Conservation (phyloP, 768 basidiomycete genomes). For the Xerocomus brunneocitrinus region DNA sequence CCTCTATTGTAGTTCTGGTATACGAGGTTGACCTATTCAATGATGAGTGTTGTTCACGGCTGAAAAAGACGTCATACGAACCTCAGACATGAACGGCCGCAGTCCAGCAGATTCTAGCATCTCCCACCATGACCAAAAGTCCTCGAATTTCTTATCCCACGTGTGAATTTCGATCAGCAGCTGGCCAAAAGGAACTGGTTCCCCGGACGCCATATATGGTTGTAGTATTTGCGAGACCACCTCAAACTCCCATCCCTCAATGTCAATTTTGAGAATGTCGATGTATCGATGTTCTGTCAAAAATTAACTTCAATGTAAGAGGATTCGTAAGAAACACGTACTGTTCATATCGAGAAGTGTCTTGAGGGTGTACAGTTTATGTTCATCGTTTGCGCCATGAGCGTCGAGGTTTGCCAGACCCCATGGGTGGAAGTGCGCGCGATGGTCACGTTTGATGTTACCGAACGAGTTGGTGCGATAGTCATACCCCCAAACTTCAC, state of each 20-base stretch:
- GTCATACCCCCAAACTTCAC: conserved; percentile 63
- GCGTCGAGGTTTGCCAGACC: conserved; percentile 38
- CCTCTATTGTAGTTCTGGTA: conserved; percentile 54
- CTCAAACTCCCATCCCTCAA: conserved; percentile 47
- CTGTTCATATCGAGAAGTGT: conserved; percentile 43
- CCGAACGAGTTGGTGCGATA: conserved; percentile 35
- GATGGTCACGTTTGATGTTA: conserved; percentile 30
- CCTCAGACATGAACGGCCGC: conserved; percentile 45
- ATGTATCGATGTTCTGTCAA: conserved; percentile 33
- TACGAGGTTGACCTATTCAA: conserved; percentile 48
- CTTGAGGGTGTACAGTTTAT: conserved; percentile 43
- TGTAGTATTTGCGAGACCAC: conserved; percentile 38
- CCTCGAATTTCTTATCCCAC: conserved; percentile 33
- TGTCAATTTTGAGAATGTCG: conserved; percentile 42
- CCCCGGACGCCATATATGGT: conserved; percentile 32
- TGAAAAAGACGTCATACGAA: conserved; percentile 3
- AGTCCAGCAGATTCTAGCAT: conserved; percentile 44
- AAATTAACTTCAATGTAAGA: neutral
- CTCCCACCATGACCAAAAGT: conserved; percentile 44
- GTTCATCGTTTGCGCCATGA: conserved; percentile 28
- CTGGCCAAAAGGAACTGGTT: conserved; percentile 44
- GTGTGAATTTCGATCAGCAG: conserved; percentile 44
- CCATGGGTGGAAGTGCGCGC: conserved; percentile 41
- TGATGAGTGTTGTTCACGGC: neutral
- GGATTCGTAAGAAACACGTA: conserved; percentile 9